Percentiles rank a stretch among this genome's conserved stretches.
Conservation (phyloP, 2,329 filamentous ascomycete genomes). For the Dactylellina cionopaga region DNA sequence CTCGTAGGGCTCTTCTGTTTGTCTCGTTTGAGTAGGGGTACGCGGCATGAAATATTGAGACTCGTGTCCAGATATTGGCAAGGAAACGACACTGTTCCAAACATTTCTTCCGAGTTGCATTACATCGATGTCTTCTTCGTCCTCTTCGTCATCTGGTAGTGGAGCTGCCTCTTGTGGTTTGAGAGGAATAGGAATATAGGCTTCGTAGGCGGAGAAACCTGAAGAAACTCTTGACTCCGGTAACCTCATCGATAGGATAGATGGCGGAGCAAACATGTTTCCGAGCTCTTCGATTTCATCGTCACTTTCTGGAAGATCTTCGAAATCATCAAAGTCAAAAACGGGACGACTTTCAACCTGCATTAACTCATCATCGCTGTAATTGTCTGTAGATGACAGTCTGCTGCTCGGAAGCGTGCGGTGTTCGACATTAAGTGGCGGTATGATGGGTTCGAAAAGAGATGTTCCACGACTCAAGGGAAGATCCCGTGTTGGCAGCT, state of each 20-base stretch:
- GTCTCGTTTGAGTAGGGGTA: too few species aligned
- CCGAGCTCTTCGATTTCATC: conserved; percentile 28
- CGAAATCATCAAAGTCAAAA: conserved; percentile 48
- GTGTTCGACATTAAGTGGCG: not conserved
- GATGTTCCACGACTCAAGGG: conserved; percentile 20
- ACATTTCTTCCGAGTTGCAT: conserved; percentile 22
- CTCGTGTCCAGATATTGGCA: conserved; percentile 15
- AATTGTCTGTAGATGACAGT: conserved; percentile 1
- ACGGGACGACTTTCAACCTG: conserved; percentile 34
- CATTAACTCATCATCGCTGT: conserved; percentile 17
- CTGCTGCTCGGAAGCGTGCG: conserved; percentile 18
- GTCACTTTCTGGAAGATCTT: conserved; percentile 38
- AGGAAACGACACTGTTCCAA: conserved; percentile 32
- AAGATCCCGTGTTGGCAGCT: not conserved
- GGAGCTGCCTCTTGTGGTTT: not conserved
- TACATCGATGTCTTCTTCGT: conserved; percentile 19
- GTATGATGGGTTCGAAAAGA: not conserved
- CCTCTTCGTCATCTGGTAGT: conserved; percentile 6
- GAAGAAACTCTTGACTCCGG: conserved; percentile 43
- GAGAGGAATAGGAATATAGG: not conserved
- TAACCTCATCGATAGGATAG: not conserved
- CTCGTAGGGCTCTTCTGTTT: conserved; percentile 2
- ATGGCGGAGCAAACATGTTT: conserved; percentile 43
- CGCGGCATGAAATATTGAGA: conserved; percentile 2
- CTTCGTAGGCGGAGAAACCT: conserved; percentile 33